These are phyloP conservation scores for Tuctoria greenei DNA, from an alignment of 176 grass and related monocot species.

Conservation along the genomic window DNA sequence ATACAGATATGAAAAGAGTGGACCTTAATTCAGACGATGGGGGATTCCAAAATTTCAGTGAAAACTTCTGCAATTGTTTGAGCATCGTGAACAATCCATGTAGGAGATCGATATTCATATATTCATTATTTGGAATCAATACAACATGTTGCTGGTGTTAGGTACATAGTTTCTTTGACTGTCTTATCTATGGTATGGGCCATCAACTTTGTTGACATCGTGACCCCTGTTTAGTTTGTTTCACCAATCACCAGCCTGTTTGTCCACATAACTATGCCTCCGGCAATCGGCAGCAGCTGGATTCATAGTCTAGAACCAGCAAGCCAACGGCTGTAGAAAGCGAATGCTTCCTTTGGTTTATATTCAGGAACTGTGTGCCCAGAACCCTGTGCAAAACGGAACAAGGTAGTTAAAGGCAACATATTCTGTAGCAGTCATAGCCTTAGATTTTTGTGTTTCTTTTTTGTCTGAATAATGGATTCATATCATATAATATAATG, in stretches of 20 bases:
- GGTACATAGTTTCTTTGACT: slow-evolving; percentile 18
- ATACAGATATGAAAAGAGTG: background rate
- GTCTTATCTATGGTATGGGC: slow-evolving; percentile 25
- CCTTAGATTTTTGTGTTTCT: background rate
- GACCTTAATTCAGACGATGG: background rate
- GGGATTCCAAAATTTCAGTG: slow-evolving; percentile 20
- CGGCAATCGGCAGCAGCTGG: slow-evolving; percentile 1
- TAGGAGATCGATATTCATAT: background rate
- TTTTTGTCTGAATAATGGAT: background rate
- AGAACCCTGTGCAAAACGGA: slow-evolving; percentile 53
- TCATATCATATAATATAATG: background rate
- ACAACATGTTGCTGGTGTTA: background rate
- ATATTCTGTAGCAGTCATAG: background rate
- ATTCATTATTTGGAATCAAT: slow-evolving; percentile 15
- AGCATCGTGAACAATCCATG: slow-evolving; percentile 6
- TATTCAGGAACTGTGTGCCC: slow-evolving; percentile 94
- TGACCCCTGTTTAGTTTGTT: background rate
- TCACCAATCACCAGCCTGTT: background rate
- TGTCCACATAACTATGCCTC: slow-evolving; percentile 28
- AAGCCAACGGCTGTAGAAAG: slow-evolving; percentile 82
- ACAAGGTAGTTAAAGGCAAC: background rate
- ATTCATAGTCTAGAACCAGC: slow-evolving; percentile 51
- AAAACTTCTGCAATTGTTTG: background rate
- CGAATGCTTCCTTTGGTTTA: slow-evolving; percentile 77
- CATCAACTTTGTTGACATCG: background rate